Conservation (phyloP, 257 asterid genomes). For the Rauvolfia tetraphylla region DNA sequence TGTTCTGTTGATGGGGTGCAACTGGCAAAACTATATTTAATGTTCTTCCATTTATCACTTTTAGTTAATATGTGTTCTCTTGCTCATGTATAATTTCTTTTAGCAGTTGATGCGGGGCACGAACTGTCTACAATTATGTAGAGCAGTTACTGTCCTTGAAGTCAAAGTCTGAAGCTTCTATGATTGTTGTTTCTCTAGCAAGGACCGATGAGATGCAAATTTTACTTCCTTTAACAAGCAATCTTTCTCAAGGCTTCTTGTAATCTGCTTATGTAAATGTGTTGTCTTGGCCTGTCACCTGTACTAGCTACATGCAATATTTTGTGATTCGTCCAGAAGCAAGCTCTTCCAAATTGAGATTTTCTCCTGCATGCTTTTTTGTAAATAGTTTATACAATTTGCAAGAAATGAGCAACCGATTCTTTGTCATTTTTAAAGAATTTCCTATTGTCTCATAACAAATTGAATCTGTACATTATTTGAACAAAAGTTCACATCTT, state of each 20-base stretch:
- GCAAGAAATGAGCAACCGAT: background rate
- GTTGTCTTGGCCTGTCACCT: background rate
- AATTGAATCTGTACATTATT: background rate
- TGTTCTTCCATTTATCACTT: background rate
- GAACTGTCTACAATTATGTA: background rate
- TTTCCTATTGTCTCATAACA: background rate
- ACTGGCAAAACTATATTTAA: background rate
- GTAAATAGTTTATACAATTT: background rate
- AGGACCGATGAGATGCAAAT: background rate
- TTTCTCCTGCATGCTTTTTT: background rate
- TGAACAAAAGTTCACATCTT: background rate
- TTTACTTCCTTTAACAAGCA: background rate
- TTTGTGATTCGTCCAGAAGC: background rate
- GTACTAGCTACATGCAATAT: background rate
- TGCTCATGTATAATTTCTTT: background rate
- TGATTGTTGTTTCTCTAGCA: background rate
- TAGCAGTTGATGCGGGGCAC: background rate
- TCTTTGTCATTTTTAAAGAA: background rate
- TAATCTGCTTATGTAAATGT: background rate
- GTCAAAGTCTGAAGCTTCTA: background rate
- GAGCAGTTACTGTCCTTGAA: background rate
- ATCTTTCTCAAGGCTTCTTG: background rate
- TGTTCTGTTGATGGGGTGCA: slow-evolving; percentile 3
- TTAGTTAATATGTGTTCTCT: background rate
- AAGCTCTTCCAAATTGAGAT: slow-evolving; percentile 3